These are phyloP conservation scores for Irpex rosettiformis DNA, from an alignment of 1,284 basidiomycete genomes.

Conservation along the genomic window DNA sequence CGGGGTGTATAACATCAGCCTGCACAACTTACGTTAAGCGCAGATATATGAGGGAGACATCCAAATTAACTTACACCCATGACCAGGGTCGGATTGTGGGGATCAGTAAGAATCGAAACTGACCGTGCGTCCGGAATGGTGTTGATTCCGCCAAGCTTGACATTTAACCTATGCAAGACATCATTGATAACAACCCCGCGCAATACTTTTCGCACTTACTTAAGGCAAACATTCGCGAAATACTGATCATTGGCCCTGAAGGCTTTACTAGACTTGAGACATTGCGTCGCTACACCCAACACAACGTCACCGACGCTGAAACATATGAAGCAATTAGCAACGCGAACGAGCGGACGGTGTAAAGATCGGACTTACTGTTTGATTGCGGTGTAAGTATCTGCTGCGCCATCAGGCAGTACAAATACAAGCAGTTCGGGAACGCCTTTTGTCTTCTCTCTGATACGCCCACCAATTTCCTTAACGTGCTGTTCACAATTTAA, in stretches of 20 bases:
- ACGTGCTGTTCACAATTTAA: slow-evolving; percentile 40
- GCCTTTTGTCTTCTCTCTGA: slow-evolving; percentile 32
- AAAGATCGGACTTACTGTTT: slow-evolving; percentile 56
- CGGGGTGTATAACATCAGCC: slow-evolving; percentile 77
- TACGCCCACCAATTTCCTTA: slow-evolving; percentile 40
- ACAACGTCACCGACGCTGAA: background rate
- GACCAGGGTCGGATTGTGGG: slow-evolving; percentile 69
- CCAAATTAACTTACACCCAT: slow-evolving; percentile 47
- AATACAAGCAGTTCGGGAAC: slow-evolving; percentile 60
- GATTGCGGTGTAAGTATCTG: slow-evolving; percentile 69
- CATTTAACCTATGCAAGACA: slow-evolving; percentile 57
- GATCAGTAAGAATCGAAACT: slow-evolving; percentile 59
- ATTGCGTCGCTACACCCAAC: slow-evolving; percentile 67
- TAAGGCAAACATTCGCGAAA: slow-evolving; percentile 75
- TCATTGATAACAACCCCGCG: background rate
- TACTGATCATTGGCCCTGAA: slow-evolving; percentile 65
- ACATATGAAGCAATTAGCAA: background rate
- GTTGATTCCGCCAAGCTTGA: slow-evolving; percentile 79
- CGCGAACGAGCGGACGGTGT: background rate
- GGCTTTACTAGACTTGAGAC: slow-evolving; percentile 63
- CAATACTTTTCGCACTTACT: slow-evolving; percentile 53
- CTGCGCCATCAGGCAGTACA: slow-evolving; percentile 68
- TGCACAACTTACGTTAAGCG: slow-evolving; percentile 29
- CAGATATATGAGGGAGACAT: background rate
- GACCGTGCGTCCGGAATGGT: slow-evolving; percentile 63